phyloP scores from a whole-genome alignment of 1,284 basidiomycete species.

The Mixia osmundae region DNA sequence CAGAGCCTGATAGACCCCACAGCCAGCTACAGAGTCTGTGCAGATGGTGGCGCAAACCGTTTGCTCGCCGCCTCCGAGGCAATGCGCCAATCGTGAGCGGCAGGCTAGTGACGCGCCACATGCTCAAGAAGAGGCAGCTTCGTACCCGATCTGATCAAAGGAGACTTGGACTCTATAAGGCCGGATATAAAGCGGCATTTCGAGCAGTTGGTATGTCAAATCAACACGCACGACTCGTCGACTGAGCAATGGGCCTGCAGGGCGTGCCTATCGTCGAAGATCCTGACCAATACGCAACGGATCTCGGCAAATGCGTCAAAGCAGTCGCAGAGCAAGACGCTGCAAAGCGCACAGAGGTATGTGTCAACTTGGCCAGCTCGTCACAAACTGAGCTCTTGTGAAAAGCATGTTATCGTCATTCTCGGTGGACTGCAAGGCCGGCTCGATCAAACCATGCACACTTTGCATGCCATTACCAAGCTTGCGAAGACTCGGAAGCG shows the following conservation, averaged over 20 bases:
- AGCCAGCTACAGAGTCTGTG: constrained; percentile 33
- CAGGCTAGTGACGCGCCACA: too few species aligned
- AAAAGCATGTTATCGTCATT: constrained; percentile 50
- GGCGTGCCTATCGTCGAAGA: constrained; percentile 45
- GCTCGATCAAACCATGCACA: constrained; percentile 81
- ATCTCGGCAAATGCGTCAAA: constrained; percentile 73
- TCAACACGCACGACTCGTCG: not conserved
- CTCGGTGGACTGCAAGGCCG: constrained; percentile 75
- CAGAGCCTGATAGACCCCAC: constrained; percentile 17
- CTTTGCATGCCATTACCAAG: constrained; percentile 63
- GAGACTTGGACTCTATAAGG: constrained; percentile 73
- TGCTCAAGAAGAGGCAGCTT: constrained; percentile 29
- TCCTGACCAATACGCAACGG: constrained; percentile 58
- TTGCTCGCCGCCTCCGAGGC: constrained; percentile 39
- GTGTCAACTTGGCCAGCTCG: too few species aligned
- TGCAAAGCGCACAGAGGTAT: constrained; percentile 20
- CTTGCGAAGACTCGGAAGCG: constrained; percentile 32
- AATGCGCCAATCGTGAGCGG: constrained; percentile 20
- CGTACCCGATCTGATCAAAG: constrained; percentile 66
- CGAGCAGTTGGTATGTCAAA: constrained; percentile 28
- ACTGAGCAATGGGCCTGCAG: constrained; percentile 21
- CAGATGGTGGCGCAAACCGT: constrained; percentile 84
- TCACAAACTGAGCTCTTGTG: too few species aligned
- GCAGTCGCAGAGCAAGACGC: constrained; percentile 33
- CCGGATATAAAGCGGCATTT: constrained; percentile 51